Evolutionary conservation across 371 early-diverging fungal genomes (phyloP).

Genomic region (Choanephora cucurbitarum): DNA sequence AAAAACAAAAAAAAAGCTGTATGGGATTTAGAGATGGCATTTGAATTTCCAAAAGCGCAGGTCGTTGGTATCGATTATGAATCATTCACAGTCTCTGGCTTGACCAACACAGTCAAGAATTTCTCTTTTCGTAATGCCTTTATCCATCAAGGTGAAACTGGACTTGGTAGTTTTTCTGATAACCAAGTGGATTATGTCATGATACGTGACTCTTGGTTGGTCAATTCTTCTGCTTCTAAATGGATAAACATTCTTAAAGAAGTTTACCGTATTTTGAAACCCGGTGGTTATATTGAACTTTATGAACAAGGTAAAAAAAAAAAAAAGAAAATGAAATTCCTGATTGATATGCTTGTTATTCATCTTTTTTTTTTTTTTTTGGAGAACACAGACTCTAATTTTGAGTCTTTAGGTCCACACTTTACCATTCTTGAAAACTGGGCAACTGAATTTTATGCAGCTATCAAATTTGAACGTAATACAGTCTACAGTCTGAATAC

Average conservation of each 20-base stretch:
- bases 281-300: conserved; percentile 27
- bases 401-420: conserved; percentile 14
- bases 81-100: conserved; percentile 14
- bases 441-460: conserved; percentile 10
- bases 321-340: no score
- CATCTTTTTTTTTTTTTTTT: neutral
- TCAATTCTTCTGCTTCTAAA: conserved; percentile 26
- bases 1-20: conserved; percentile 18
- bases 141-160: conserved; percentile 26
- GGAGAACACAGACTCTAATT: neutral
- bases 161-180: conserved; percentile 24
- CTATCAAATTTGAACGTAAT: conserved; percentile 12
- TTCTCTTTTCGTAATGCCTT: conserved; percentile 23
- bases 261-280: conserved; percentile 35
- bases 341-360: neutral
- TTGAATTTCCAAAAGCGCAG: conserved; percentile 33
- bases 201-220: conserved; percentile 35
- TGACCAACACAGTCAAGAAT: conserved; percentile 19
- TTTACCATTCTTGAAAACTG: conserved; percentile 11
- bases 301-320: conserved; percentile 18
- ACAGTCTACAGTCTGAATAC: conserved; percentile 8
- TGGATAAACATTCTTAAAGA: conserved; percentile 32
- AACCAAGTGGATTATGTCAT: conserved; percentile 33
- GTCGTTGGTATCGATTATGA: conserved; percentile 36
- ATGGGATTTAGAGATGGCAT: conserved; percentile 44